A percentile compares a stretch with the other conserved stretches of the same genome.
phyloP scores from a whole-genome alignment of 306 rosid species.

The Vigna trinervia region DNA sequence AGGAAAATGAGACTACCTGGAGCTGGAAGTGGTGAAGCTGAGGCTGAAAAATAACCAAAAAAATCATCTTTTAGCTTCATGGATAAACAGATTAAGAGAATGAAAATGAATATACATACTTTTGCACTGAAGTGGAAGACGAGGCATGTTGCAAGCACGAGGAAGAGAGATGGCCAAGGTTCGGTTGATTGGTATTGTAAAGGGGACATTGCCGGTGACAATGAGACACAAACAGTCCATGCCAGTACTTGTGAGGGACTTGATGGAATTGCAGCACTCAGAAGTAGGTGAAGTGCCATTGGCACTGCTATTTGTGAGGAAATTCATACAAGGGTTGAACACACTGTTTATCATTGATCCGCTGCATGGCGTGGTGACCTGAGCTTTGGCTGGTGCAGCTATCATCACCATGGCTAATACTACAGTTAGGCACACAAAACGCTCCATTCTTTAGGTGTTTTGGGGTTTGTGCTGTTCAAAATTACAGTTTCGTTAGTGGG shows the following conservation, averaged over 20 bases:
- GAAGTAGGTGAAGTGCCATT: constrained; percentile 72
- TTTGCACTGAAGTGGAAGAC: constrained; percentile 85
- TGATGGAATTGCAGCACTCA: constrained; percentile 72
- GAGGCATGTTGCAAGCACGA: constrained; percentile 82
- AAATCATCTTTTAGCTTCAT: constrained; percentile 30
- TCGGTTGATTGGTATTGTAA: constrained; percentile 76
- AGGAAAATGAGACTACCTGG: constrained; percentile 63
- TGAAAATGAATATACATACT: constrained; percentile 35
- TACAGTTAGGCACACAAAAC: constrained; percentile 32
- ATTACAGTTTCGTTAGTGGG: constrained; percentile 6
- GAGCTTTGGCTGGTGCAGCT: constrained; percentile 52
- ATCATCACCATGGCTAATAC: constrained; percentile 44
- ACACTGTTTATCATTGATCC: constrained; percentile 50
- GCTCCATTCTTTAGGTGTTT: constrained; percentile 45
- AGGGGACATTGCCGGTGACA: constrained; percentile 65
- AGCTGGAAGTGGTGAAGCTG: constrained; percentile 74
- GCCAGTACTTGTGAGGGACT: constrained; percentile 60
- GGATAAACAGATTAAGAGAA: background rate
- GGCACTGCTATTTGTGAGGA: constrained; percentile 67
- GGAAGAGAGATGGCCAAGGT: constrained; percentile 89
- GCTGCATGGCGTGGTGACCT: constrained; percentile 65
- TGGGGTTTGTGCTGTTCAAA: background rate
- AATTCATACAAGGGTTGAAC: constrained; percentile 69
- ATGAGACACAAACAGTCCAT: constrained; percentile 80
- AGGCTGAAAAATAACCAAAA: constrained; percentile 51